Base-by-base conservation (phyloP, 1,139 yeast genomes). In the Taiozyma sp. region DNA sequence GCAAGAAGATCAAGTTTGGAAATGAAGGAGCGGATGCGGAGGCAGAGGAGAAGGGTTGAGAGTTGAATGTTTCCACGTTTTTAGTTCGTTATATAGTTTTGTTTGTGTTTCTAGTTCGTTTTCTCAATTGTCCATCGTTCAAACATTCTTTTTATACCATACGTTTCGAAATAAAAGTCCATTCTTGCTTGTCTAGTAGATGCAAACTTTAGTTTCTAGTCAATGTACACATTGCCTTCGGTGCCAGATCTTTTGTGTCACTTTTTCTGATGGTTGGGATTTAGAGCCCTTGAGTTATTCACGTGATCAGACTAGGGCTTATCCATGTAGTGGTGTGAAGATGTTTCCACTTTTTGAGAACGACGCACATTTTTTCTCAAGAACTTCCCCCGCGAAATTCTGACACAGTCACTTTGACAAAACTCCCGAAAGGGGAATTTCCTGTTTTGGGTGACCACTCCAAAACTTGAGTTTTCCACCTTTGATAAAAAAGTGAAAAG, bases 391-490 rank as follows among this genome's bases (percentile, higher is more conserved):
- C 48, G 44, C 32, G 22, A 29, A 29, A 32, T 13, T 12, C 13
- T 40, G 29, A 42, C 30, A 16, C 40, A 46, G 54, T 51, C 54
- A 49, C 54, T 12, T 10, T 19, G 13, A 7, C 14, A 19, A 38
- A 38, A 4, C 14, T 48, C 50, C 4, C 32, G 47, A 30, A 1
- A 2, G 47, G 53, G 8, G 50, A 45, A 44, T 27, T 24, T 24
- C 23, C 54, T 43, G 10, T 30, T 47, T 48, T 8, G 22, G 48
- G 45, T 27, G 46, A 49, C 51, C 48, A 50, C 56, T 48, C 54
- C 24, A 38, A 38, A 38, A 38, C 41, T 36, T 22, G 41, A 38
- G 41, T 38, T 38, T 38, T 38, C 10, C 41, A 38, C 41, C 41
- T 38, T 22, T 38, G 41, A 38, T 38, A 19, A 38, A 38, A 38